These are phyloP conservation scores for Sclerotinia spermophila DNA, from an alignment of 2,329 filamentous ascomycete genomes.

Conservation along the genomic window DNA sequence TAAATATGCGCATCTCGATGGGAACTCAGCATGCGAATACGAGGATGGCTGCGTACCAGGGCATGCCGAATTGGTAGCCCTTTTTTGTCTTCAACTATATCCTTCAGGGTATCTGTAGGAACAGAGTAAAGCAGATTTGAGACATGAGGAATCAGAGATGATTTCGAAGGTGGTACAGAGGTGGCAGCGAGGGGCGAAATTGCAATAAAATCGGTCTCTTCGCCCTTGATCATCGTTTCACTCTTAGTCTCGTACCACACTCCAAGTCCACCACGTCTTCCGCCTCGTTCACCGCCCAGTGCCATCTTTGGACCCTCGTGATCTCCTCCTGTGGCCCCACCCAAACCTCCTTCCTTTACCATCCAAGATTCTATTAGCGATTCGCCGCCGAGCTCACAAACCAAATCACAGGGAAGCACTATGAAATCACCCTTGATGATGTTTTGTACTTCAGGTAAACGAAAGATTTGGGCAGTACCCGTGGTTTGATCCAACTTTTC, in stretches of 20 bases:
- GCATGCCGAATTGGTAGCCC: conserved; percentile 71
- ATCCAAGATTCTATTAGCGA: conserved; percentile 88
- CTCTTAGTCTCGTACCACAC: conserved; percentile 89
- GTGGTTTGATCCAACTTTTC: conserved; percentile 74
- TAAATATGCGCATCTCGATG: conserved; percentile 93
- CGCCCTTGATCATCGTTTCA: conserved; percentile 74
- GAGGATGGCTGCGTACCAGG: conserved; percentile 69
- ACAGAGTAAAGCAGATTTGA: conserved; percentile 82
- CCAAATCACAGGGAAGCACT: conserved; percentile 86
- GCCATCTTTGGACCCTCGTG: conserved; percentile 45
- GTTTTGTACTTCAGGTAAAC: conserved; percentile 76
- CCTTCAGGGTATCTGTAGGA: conserved; percentile 84
- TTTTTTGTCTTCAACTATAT: conserved; percentile 72
- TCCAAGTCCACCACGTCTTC: conserved; percentile 73
- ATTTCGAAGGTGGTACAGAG: conserved; percentile 55
- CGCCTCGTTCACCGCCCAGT: conserved; percentile 52
- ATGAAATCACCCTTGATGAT: conserved; percentile 82
- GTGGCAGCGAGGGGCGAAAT: conserved; percentile 63
- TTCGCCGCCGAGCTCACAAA: conserved; percentile 84
- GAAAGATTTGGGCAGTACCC: conserved; percentile 83
- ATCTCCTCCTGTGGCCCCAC: conserved; percentile 52
- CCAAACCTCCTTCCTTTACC: conserved; percentile 71
- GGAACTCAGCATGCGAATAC: conserved; percentile 74
- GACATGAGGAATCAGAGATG: conserved; percentile 63
- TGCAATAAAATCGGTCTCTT: conserved; percentile 90